Conservation (phyloP, 2,329 filamentous ascomycete genomes). For the Aspergillus niger region DNA sequence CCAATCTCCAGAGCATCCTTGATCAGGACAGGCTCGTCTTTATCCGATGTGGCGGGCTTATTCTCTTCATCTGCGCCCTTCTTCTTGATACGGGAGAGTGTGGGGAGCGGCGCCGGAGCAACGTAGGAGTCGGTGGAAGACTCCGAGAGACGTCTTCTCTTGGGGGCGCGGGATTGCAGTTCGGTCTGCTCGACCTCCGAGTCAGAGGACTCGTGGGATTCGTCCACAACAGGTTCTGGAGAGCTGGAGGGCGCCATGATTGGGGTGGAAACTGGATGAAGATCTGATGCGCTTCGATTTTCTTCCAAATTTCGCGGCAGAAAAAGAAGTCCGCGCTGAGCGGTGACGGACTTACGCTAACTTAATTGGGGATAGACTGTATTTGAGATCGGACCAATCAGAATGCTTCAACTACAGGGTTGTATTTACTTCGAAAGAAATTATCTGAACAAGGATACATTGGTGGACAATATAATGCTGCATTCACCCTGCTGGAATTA, state of each 20-base stretch:
- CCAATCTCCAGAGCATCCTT: constrained; percentile 44
- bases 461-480: not conserved
- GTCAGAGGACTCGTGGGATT: constrained; percentile 22
- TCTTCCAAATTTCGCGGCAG: constrained; percentile 34
- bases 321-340: constrained; percentile 34
- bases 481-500: too few species aligned
- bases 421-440: not conserved
- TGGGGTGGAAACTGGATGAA: constrained; percentile 13
- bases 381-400: not conserved
- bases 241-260: constrained; percentile 33
- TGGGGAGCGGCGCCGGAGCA: constrained; percentile 38
- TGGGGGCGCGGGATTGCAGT: constrained; percentile 36
- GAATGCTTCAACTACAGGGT: not conserved
- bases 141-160: constrained; percentile 43
- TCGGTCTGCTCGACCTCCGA: constrained; percentile 20
- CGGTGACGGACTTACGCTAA: constrained; percentile 20
- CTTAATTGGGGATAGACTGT: not conserved
- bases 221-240: constrained; percentile 27
- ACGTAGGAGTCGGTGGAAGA: constrained; percentile 39
- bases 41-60: constrained; percentile 19
- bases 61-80: constrained; percentile 27
- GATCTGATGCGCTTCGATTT: constrained; percentile 25
- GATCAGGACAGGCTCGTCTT: constrained; percentile 42
- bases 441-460: too few species aligned
- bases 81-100: constrained; percentile 46